phyloP scores from a whole-genome alignment of 31 red algal species.

The Endocladia muricata region DNA sequence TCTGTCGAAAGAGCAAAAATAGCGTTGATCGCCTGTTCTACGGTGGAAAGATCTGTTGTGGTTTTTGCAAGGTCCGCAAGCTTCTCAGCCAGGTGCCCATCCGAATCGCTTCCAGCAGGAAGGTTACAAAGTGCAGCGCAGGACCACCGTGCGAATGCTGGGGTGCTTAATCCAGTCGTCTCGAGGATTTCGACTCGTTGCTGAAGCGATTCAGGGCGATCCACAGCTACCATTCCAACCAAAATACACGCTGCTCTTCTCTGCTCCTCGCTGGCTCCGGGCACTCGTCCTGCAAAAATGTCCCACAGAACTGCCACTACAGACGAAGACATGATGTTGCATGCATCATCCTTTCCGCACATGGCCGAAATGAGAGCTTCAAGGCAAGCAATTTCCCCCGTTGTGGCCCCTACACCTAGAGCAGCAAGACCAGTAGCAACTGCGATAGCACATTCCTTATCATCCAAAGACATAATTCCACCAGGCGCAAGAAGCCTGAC shows the following conservation, averaged over 20 bases:
- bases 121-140: constrained; percentile 40
- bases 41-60: constrained; percentile 31
- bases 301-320: constrained; percentile 76
- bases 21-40: constrained; percentile 58
- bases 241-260: constrained; percentile 49
- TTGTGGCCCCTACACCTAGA: constrained; percentile 60
- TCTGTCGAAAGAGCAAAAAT: constrained; percentile 37
- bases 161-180: constrained; percentile 28
- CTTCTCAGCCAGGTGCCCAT: constrained; percentile 5
- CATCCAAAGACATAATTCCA: constrained; percentile 16
- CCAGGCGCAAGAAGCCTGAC: constrained; percentile 48
- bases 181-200: constrained; percentile 29
- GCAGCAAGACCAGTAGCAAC: constrained; percentile 56
- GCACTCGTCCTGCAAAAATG: constrained; percentile 70
- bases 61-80: constrained; percentile 13
- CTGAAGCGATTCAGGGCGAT: constrained; percentile 39
- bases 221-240: constrained; percentile 51
- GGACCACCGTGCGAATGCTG: constrained; percentile 24
- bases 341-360: constrained; percentile 4
- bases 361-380: constrained; percentile 54
- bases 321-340: constrained; percentile 33
- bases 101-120: constrained; percentile 16
- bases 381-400: constrained; percentile 75
- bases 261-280: constrained; percentile 45
- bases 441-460: constrained; percentile 44